Evolutionary conservation across 768 basidiomycete species (phyloP).

Genomic region (Suillus americanus): DNA sequence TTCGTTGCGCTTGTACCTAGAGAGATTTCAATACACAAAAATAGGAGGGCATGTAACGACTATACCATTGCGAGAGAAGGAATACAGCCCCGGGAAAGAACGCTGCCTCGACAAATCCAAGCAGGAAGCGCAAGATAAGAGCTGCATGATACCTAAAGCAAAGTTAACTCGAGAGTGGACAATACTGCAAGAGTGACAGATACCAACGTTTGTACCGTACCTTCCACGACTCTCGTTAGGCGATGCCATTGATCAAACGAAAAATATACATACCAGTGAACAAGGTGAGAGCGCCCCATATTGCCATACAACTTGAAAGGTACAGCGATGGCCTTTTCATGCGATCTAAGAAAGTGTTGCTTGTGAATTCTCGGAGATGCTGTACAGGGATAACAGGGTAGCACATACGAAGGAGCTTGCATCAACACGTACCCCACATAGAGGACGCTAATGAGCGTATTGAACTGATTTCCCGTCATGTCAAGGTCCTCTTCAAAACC

Average conservation of each 20-base stretch:
- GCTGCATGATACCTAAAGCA: slow-evolving; percentile 53
- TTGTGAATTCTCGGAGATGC: slow-evolving; percentile 24
- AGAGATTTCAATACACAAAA: not conserved
- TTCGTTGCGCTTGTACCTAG: slow-evolving; percentile 59
- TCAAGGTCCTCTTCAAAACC: slow-evolving; percentile 68
- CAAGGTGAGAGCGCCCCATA: slow-evolving; percentile 68
- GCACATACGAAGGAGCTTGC: slow-evolving; percentile 68
- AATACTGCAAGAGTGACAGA: not conserved
- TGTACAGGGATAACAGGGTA: not conserved
- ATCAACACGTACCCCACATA: slow-evolving; percentile 72
- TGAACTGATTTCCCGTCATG: slow-evolving; percentile 59
- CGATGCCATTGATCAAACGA: slow-evolving; percentile 7
- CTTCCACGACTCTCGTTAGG: slow-evolving; percentile 16
- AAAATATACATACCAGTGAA: slow-evolving; percentile 41
- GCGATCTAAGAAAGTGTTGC: slow-evolving; percentile 67
- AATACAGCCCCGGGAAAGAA: slow-evolving; percentile 71
- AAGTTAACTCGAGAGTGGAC: slow-evolving; percentile 4
- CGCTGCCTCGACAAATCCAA: slow-evolving; percentile 71
- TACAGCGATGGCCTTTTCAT: slow-evolving; percentile 67
- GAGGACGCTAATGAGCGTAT: slow-evolving; percentile 64
- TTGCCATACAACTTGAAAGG: slow-evolving; percentile 59
- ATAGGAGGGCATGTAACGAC: not conserved
- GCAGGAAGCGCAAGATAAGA: slow-evolving; percentile 70
- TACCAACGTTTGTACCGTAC: slow-evolving; percentile 34
- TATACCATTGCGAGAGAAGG: slow-evolving; percentile 62